Evolutionary conservation across 345 rosid genomes (phyloP).

Genomic region (Acer yangbiense): DNA sequence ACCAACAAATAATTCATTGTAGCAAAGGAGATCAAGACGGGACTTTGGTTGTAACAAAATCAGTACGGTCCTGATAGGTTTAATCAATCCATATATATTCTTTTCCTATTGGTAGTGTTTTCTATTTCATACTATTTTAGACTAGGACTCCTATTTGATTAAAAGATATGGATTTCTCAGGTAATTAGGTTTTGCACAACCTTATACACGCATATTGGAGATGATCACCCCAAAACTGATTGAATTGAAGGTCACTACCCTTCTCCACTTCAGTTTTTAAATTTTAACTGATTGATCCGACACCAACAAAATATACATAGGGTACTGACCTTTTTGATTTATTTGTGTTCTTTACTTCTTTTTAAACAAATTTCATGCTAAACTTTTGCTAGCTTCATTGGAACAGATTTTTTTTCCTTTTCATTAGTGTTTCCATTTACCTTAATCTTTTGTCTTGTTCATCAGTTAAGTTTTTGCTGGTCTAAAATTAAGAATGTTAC

Average conservation of each 20-base stretch:
- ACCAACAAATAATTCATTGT: too few relatives aligned
- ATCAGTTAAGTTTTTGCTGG: neutral
- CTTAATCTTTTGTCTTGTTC: constrained; percentile 2
- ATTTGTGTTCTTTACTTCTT: neutral
- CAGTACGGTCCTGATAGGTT: too few relatives aligned
- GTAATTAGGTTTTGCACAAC: neutral
- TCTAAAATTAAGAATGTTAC: constrained; percentile 37
- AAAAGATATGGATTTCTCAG: neutral
- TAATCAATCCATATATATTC: too few relatives aligned
- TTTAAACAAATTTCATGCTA: neutral
- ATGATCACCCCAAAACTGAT: neutral
- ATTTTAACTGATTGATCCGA: neutral
- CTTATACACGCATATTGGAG: neutral
- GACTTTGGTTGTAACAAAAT: too few relatives aligned
- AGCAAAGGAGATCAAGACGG: too few relatives aligned
- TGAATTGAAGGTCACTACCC: neutral
- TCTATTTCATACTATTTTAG: neutral
- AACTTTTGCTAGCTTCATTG: neutral
- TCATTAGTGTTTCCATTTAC: neutral
- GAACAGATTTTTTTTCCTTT: neutral
- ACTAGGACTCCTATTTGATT: neutral
- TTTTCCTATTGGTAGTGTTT: neutral
- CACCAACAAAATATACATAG: neutral
- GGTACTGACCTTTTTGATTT: neutral
- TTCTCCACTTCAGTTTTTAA: neutral